A percentile compares a stretch with the other conserved stretches of the same genome.
Evolutionary conservation across 2,329 filamentous ascomycete species (phyloP).

Genomic region (Colletotrichum sp.): DNA sequence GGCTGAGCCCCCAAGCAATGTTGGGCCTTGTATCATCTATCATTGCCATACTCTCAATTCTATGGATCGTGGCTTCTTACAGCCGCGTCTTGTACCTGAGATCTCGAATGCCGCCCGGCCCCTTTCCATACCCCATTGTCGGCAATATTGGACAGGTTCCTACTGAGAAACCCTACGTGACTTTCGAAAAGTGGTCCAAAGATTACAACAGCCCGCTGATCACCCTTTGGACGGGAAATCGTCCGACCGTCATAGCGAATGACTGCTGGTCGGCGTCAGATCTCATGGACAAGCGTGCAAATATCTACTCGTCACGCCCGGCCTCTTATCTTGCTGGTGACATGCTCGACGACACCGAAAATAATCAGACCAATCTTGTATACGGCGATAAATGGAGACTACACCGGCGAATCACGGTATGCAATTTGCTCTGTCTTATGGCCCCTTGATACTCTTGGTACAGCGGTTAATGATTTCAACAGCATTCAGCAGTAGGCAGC

Average conservation of each 20-base stretch:
- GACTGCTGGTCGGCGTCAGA: background rate
- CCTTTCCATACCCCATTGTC: background rate
- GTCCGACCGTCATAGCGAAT: background rate
- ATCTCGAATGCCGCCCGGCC: background rate
- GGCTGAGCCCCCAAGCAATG: no score
- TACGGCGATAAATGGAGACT: background rate
- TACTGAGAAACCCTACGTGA: background rate
- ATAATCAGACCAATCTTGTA: background rate
- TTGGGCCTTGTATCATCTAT: no score
- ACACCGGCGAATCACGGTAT: background rate
- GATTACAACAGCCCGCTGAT: background rate
- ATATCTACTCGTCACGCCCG: background rate
- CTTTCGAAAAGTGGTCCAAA: background rate
- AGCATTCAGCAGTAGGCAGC: background rate
- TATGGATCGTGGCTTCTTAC: no score
- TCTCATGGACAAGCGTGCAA: background rate
- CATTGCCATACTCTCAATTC: no score
- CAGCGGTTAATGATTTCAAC: background rate
- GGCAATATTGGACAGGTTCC: background rate
- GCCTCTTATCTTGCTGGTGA: background rate
- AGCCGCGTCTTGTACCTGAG: no score
- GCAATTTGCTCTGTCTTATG: background rate
- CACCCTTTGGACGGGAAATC: background rate
- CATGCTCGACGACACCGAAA: background rate
- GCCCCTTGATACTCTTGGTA: background rate